These are phyloP conservation scores for Pulveroboletus frians DNA, from an alignment of 768 basidiomycete genomes.

Conservation along the genomic window DNA sequence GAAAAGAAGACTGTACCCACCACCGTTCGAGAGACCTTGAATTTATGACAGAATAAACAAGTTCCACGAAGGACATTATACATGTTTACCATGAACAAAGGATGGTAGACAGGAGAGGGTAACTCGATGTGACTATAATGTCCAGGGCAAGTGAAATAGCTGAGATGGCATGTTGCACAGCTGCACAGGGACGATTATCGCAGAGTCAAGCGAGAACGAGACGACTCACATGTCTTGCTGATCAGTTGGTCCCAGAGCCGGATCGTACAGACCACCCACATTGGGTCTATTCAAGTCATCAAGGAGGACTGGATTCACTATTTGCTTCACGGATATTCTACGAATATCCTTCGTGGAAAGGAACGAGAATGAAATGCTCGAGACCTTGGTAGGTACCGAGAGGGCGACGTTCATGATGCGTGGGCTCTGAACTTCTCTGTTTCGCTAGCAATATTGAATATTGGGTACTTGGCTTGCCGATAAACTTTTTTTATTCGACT, in stretches of 20 bases:
- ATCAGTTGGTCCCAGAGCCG: constrained; percentile 86
- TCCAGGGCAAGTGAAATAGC: constrained; percentile 92
- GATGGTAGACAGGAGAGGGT: constrained; percentile 92
- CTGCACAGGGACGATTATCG: constrained; percentile 38
- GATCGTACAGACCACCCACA: constrained; percentile 89
- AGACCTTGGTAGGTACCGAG: constrained; percentile 79
- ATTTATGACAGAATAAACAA: constrained; percentile 92
- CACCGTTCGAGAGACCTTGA: constrained; percentile 72
- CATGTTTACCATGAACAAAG: constrained; percentile 89
- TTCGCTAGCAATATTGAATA: no score
- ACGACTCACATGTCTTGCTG: constrained; percentile 81
- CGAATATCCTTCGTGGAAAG: constrained; percentile 83
- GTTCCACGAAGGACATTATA: constrained; percentile 81
- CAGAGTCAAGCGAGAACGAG: not conserved
- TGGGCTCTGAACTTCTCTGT: not conserved
- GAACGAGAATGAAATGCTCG: constrained; percentile 89
- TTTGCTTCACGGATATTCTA: constrained; percentile 95
- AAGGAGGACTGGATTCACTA: constrained; percentile 86
- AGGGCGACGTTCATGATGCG: constrained; percentile 81
- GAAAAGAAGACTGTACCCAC: constrained; percentile 39
- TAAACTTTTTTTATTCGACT: constrained; percentile 19
- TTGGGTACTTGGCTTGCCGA: not conserved
- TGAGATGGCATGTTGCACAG: constrained; percentile 89
- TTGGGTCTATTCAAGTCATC: constrained; percentile 94
- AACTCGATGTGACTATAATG: constrained; percentile 98